Base-by-base conservation (phyloP, 441 rosid genomes). In the Bocquillonia castaneifolia region DNA sequence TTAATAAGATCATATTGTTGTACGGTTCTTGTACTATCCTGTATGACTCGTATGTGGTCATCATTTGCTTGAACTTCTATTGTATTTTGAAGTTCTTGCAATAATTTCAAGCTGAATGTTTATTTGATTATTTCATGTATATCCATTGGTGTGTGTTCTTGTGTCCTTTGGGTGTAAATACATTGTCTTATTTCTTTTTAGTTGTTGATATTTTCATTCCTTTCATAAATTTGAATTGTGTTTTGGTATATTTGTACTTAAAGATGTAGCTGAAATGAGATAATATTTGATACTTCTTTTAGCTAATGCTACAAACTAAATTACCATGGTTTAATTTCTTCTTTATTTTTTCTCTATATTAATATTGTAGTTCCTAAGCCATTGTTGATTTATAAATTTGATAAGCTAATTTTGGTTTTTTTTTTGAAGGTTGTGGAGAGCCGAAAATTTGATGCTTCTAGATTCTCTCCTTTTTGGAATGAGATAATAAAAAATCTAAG, bases 391-490 rank as follows among this genome's bases (percentile, higher is more conserved):
- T 20, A 44, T 25, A 55, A 57, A 58, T 51, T 61, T 55, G 28
- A 20, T 37, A 59, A 37, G 70, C 59, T 42, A 28, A 28, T 20
- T 51, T 79, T 55, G 37, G 55, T 45, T 74, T 34, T 81, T 34
- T 59, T 53, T 67, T 20, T 68, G 79, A 72, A 92, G 96, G 83
- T 60, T 77, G 74, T 76, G 78, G 86, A 81, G 79, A 76, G 80
- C 79, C 80, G 74, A 73, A 92, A 90, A 82, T 69, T 82, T 65
- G 90, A 89, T 81, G 99, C 99, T 77, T 84, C 92, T 67, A 88
- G 75, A 66, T 94, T 94, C 76, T 81, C 97, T 75, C 98, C 98
- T 64, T 92, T 87, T 80, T 94, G 98, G 99, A 94, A 94, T 79
- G 96, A 94, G 79, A 92, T 94, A 72, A 71, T 94, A 22, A 88